phyloP scores from a whole-genome alignment of 2,329 filamentous ascomycete species.

The Delphinella strobiligena region DNA sequence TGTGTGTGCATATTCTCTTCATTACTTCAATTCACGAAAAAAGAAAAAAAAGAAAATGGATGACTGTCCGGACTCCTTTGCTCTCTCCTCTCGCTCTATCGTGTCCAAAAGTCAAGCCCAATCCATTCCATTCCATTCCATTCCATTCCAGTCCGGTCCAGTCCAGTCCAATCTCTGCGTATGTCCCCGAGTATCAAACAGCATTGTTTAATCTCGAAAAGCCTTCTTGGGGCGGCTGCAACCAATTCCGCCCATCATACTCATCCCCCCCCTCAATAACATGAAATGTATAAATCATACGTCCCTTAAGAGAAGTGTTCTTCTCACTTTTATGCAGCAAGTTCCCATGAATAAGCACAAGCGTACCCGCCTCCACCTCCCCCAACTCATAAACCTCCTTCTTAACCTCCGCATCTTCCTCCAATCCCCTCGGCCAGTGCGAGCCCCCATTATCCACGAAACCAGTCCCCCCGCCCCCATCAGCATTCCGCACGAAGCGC shows the following conservation, averaged over 20 bases:
- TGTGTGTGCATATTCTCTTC: too few species aligned
- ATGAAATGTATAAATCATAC: conserved; percentile 97
- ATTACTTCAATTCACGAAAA: too few species aligned
- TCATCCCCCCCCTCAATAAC: conserved; percentile 71
- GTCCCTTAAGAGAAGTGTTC: conserved; percentile 73
- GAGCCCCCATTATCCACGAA: conserved; percentile 53
- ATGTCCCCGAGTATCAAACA: too few species aligned
- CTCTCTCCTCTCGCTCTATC: too few species aligned
- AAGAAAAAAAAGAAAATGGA: too few species aligned
- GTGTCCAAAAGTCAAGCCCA: too few species aligned
- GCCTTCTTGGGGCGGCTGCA: conserved; percentile 70
- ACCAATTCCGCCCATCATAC: conserved; percentile 86
- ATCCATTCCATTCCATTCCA: too few species aligned
- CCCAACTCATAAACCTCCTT: conserved; percentile 60
- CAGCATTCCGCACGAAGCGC: conserved; percentile 58
- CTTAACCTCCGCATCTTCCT: conserved; percentile 26
- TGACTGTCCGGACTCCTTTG: too few species aligned
- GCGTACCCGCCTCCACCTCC: conserved; percentile 78
- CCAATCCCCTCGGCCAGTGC: conserved; percentile 33
- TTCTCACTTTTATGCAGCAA: conserved; percentile 90
- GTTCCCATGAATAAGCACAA: conserved; percentile 94
- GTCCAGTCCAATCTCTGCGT: too few species aligned
- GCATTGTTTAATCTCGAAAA: conserved; percentile 48
- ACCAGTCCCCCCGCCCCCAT: conserved; percentile 31
- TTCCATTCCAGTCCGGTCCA: too few species aligned